Evolutionary conservation across 2,329 filamentous ascomycete species (phyloP).

Genomic region (Paecilomyces fulvus): DNA sequence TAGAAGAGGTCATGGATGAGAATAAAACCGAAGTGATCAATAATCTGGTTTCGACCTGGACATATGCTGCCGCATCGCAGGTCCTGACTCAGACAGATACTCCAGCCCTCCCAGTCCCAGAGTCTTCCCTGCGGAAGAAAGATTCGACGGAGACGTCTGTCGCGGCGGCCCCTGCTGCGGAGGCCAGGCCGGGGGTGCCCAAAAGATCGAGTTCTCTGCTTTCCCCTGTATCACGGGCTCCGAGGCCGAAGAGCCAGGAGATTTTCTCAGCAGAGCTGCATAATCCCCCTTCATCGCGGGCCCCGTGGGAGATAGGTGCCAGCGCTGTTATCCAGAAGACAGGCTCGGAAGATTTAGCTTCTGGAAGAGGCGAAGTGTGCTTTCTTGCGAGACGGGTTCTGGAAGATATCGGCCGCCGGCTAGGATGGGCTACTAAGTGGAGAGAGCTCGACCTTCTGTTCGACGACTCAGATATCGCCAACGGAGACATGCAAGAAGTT

Average conservation of each 20-base stretch:
- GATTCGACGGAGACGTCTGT: constrained; percentile 14
- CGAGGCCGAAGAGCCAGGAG: constrained; percentile 20
- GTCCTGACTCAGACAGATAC: constrained; percentile 35
- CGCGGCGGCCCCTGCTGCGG: constrained; percentile 10
- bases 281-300: constrained; percentile 29
- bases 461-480: constrained; percentile 20
- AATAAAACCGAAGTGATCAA: constrained; percentile 29
- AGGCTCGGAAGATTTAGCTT: constrained; percentile 74
- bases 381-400: constrained; percentile 71
- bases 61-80: constrained; percentile 36
- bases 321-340: constrained; percentile 39
- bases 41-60: constrained; percentile 42
- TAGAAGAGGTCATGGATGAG: constrained; percentile 33
- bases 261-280: constrained; percentile 20
- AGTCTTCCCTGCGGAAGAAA: constrained; percentile 25
- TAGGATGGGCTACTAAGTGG: constrained; percentile 74
- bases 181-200: constrained; percentile 22
- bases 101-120: constrained; percentile 25
- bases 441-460: constrained; percentile 42
- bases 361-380: constrained; percentile 72
- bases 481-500: constrained; percentile 26
- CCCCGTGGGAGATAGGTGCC: constrained; percentile 32
- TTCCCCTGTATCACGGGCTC: constrained; percentile 10
- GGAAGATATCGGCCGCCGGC: constrained; percentile 61
- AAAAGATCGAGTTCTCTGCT: constrained; percentile 33